Percentiles rank a stretch among this genome's conserved stretches.
These are phyloP conservation scores for Hypoxylon crocopeplum DNA, from an alignment of 495 filamentous ascomycete genomes.

Conservation along the genomic window DNA sequence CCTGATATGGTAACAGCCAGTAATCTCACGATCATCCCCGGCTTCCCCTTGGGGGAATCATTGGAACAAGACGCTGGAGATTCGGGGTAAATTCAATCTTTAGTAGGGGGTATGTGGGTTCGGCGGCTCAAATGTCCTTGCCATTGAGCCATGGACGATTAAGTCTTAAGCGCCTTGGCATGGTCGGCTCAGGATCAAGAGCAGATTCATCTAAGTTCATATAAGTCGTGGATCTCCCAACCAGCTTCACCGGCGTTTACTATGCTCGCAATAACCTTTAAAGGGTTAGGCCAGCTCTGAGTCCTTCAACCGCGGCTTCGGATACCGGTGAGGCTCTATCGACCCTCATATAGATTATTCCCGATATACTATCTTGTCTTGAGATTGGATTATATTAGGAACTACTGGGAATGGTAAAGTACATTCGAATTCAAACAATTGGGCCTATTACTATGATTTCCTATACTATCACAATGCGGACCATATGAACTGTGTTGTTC, in stretches of 20 bases:
- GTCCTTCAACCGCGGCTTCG: not conserved
- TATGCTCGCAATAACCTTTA: conserved; percentile 1
- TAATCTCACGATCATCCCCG: conserved; percentile 18
- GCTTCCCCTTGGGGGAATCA: conserved; percentile 19
- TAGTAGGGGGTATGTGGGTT: conserved; percentile 9
- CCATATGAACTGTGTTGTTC: no score
- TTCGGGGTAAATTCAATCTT: conserved; percentile 38
- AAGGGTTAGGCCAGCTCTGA: not conserved
- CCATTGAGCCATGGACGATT: conserved; percentile 26
- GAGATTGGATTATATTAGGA: no score
- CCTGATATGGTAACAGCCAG: conserved; percentile 34
- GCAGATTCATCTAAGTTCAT: conserved; percentile 32
- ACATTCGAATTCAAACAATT: no score
- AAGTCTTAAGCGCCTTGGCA: conserved; percentile 34
- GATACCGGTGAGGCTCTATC: no score
- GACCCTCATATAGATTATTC: no score
- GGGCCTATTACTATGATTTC: no score
- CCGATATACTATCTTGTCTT: no score
- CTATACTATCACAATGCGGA: no score
- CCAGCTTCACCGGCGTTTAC: conserved; percentile 9
- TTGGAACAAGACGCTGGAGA: conserved; percentile 11
- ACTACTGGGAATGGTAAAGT: no score
- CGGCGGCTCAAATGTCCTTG: conserved; percentile 31
- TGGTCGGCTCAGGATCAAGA: conserved; percentile 6
- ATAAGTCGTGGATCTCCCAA: conserved; percentile 16